A percentile compares a stretch with the other conserved stretches of the same genome.
Conservation (phyloP, 768 basidiomycete species). For the Boletus patriciae region DNA sequence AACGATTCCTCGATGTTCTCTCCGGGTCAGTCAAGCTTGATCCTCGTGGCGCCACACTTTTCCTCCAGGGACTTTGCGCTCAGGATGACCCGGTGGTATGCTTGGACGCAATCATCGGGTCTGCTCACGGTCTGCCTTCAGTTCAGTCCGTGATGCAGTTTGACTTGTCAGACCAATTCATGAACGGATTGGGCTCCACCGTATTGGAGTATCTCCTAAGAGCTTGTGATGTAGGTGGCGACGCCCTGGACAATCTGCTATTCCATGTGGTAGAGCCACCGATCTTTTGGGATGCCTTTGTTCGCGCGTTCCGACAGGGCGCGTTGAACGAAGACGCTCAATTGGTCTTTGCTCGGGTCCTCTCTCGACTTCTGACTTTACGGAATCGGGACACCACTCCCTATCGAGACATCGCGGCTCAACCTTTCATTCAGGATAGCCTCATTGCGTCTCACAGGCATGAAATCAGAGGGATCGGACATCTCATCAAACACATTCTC, state of each 20-base stretch:
- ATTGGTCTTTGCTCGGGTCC: constrained; percentile 45
- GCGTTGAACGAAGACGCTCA: constrained; percentile 37
- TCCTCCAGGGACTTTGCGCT: constrained; percentile 48
- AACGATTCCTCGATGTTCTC: constrained; percentile 35
- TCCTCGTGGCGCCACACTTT: constrained; percentile 26
- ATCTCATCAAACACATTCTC: constrained; percentile 43
- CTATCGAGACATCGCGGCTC: constrained; percentile 41
- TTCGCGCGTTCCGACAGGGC: constrained; percentile 32
- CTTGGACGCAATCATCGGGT: constrained; percentile 38
- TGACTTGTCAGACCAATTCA: constrained; percentile 38
- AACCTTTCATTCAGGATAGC: constrained; percentile 22
- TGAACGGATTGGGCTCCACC: constrained; percentile 42
- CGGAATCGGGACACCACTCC: constrained; percentile 32
- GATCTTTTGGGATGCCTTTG: constrained; percentile 46
- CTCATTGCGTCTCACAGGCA: constrained; percentile 26
- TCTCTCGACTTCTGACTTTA: constrained; percentile 46
- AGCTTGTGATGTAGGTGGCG: constrained; percentile 43
- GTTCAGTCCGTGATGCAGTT: constrained; percentile 42
- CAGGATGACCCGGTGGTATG: constrained; percentile 41
- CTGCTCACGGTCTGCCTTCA: constrained; percentile 37
- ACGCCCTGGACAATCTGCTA: constrained; percentile 41
- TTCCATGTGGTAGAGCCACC: constrained; percentile 48
- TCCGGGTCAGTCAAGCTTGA: constrained; percentile 30
- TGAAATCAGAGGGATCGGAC: constrained; percentile 33
- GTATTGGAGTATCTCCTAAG: constrained; percentile 42